Evolutionary conservation across 2,329 filamentous ascomycete species (phyloP), one percentile per base, ranked within the genome.

Genomic region (Claviceps sp.): DNA sequence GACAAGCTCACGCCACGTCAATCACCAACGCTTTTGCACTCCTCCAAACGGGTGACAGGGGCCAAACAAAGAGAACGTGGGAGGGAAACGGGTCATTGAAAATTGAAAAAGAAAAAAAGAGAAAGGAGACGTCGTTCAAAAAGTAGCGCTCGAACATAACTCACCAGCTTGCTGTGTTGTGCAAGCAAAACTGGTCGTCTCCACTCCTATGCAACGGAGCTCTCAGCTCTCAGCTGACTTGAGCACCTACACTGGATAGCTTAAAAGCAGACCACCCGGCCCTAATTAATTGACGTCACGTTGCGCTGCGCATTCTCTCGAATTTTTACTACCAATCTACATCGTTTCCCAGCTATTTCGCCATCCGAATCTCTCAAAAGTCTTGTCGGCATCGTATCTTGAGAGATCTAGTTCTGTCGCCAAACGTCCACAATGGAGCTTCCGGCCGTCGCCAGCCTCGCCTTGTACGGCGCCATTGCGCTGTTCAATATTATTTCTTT

Each of bases 381-480:
- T 17, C 14, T 16, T 41, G 39, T 41, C 39, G 8, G n/a, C 39
- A 17, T 41, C 13, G 39, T 41, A 30, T 41, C n/a, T 17, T 41
- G 14, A 41, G 6, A 41, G n/a, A 42, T 17, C 19, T n/a, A 10
- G 17, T 19, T 4, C n/a, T 19, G 10, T 17, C n/a, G 40, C 16
- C 39, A n/a, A 8, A 22, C 42, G 22, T 7, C 49, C 47, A 16
- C 41, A 24, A 55, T 55, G 54, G 54, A 55, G 46, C 49, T 55
- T 14, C 50, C 54, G n/a, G 1, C 51, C 24, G 5, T 54, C 38
- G 41, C 46, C 34, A 50, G 24, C 24, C 22, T 54, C 11, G 52
- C 24, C 49, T n/a, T 55, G n/a, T 40, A 53, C 19, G 54, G 49
- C 52, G 39, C 43, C 13, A 53, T 55, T 19, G 54, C 38, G 42